Evolutionary conservation across 1,284 basidiomycete genomes (phyloP), one percentile per base, ranked within the genome.

Genomic region (Taiwanofungus camphoratus): DNA sequence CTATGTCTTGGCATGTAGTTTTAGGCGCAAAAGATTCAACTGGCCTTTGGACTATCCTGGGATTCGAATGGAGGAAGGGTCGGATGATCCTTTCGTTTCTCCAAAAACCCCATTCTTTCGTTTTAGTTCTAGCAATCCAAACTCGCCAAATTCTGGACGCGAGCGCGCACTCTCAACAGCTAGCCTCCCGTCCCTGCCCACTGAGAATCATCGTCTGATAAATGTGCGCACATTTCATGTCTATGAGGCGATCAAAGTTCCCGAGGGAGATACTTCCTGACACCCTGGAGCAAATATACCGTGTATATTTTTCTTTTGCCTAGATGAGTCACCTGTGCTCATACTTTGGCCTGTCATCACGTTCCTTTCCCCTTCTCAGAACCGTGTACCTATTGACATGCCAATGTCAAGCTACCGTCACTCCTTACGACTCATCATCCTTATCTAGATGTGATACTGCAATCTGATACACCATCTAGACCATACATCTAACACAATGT

Each of bases 21-120:
- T 82, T 63, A 74, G 74, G 38, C 73, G 79, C 39, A 65, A 64
- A 45, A 73, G 81, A 26, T 75, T 82, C 58, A 75, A 79, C 53
- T 49, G 54, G 55, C 56, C 56, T 1, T 40, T 44, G 21, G 55
- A 57, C 24, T 39, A 52, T 41, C 55, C 50, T 42, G 58, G 48
- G 49, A 52, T 45, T 36, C 52, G 32, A 37, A 53, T 48, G 38
- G 47, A 49, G 19, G 53, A 51, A 16, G 49, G 52, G 13, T 13
- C 23, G 1, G 47, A 45, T 12, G 44, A 48, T 8, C 22, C 37
- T 6, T 26, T 16, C 31, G 11, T 46, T 15, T 19, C 45, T 6
- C 30, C 50, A 15, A 48, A 30, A 24, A 24, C 50, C 4, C 35
- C 49, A 21, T 42, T 50, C 42, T 46, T 52, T 37, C 45, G 45